phyloP scores from a whole-genome alignment of 805 yeast species.

The Ogataea angusta region DNA sequence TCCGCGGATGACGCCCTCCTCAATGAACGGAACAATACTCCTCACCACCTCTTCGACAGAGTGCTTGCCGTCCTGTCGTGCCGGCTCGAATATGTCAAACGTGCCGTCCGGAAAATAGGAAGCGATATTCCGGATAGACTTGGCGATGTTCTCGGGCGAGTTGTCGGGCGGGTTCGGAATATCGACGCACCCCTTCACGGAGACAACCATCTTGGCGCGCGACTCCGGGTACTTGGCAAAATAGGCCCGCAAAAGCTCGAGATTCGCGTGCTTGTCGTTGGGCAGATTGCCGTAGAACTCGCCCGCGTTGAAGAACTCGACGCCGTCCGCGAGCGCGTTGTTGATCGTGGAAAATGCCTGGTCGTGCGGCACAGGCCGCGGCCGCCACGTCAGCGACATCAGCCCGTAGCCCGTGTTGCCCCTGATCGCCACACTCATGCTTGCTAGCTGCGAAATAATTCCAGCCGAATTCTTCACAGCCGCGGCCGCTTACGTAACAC shows the following conservation, averaged over 20 bases:
- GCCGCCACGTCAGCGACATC: slow-evolving; percentile 77
- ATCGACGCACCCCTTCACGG: slow-evolving; percentile 65
- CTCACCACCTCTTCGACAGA: slow-evolving; percentile 59
- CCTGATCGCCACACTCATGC: not conserved
- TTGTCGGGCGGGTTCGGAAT: slow-evolving; percentile 44
- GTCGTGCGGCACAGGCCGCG: slow-evolving; percentile 51
- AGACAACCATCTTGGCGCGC: slow-evolving; percentile 52
- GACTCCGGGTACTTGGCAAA: slow-evolving; percentile 55
- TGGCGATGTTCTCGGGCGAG: slow-evolving; percentile 42
- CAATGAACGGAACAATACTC: slow-evolving; percentile 54
- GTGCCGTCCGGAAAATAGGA: slow-evolving; percentile 37
- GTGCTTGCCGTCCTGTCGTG: slow-evolving; percentile 59
- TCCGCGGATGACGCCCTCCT: slow-evolving; percentile 64
- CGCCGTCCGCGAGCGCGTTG: slow-evolving; percentile 46
- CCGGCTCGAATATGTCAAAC: slow-evolving; percentile 64
- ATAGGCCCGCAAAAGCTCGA: slow-evolving; percentile 55
- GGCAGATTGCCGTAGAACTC: slow-evolving; percentile 66
- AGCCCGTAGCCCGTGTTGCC: slow-evolving; percentile 64
- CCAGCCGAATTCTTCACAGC: too few relatives aligned
- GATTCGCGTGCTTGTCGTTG: slow-evolving; percentile 42
- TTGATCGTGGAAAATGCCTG: slow-evolving; percentile 53
- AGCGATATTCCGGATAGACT: slow-evolving; percentile 46
- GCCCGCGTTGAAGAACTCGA: slow-evolving; percentile 65
- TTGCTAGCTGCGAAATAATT: not conserved
- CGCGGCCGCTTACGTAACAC: slow-evolving; percentile 1